These are phyloP conservation scores for Aciculosporium take DNA, from an alignment of 2,329 filamentous ascomycete species.

Conservation along the genomic window DNA sequence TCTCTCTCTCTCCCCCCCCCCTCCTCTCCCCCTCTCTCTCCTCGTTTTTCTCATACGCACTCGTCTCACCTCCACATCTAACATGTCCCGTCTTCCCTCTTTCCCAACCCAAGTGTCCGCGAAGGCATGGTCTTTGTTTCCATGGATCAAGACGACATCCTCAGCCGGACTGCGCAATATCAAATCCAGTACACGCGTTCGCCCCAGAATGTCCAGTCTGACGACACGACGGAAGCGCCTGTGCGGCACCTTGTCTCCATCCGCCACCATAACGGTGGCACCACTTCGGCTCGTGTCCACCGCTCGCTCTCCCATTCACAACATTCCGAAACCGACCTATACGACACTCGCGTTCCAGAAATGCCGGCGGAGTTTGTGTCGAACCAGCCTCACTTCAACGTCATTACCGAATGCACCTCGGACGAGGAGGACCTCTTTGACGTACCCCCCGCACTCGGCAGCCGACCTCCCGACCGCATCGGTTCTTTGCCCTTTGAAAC, in stretches of 20 bases:
- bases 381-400: conserved; percentile 33
- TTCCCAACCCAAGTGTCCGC: conserved; percentile 45
- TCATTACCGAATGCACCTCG: conserved; percentile 47
- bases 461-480: conserved; percentile 36
- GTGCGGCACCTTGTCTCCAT: conserved; percentile 32
- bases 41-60: not conserved
- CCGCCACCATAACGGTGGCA: conserved; percentile 37
- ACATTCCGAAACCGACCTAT: conserved; percentile 26
- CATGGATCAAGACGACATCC: conserved; percentile 67
- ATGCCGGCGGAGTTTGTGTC: conserved; percentile 41
- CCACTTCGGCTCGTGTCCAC: conserved; percentile 14
- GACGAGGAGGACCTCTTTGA: conserved; percentile 34
- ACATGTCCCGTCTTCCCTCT: not conserved
- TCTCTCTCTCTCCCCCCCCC: conserved; percentile 4
- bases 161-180: conserved; percentile 60
- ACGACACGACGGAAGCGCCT: not conserved
- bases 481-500: conserved; percentile 42
- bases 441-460: conserved; percentile 14
- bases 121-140: conserved; percentile 86
- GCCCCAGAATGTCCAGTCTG: conserved; percentile 3
- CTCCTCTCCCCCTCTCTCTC: not conserved
- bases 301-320: conserved; percentile 13
- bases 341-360: conserved; percentile 34
- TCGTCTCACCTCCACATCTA: not conserved
- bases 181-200: conserved; percentile 48